Base-by-base conservation (phyloP, 2,329 filamentous ascomycete genomes). In the Claviceps sp. region DNA sequence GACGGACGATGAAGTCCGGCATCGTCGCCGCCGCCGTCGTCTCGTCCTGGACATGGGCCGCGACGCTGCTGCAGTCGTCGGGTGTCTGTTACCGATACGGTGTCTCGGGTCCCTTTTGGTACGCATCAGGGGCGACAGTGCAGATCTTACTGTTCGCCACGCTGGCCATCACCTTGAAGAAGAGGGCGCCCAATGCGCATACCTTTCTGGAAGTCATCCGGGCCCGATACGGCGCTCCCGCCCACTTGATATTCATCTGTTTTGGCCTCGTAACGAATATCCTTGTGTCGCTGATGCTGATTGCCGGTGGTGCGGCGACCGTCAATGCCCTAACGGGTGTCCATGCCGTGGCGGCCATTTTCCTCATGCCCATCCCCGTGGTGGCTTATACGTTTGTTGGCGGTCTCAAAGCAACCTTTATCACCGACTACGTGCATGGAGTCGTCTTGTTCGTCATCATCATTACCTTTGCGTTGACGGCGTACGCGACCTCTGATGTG, bases 31-130 rank as follows among this genome's bases (percentile, higher is more conserved):
- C 87, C 5, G 89, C 89, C 16, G 89, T 95, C n/a, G 88, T 95
- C 3, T 90, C 85, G 16, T 89, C 85, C 5, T 95, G 90, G 89
- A 95, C 89, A 0, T 95, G 89, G 89, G 89, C 88, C 0, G 89
- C 87, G 22, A 93, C 87, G 0, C 73, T 91, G 1, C 74, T 93
- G 2, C 87, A 93, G 62, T 86, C 81, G 1, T 84, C 86, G 1
- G 80, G 82, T n/a, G 85, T 95, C 17, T 87, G 87, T 56, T 95
- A 95, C 66, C 74, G 80, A 56, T 91, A 91, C 62, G 86, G 82
- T 13, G 75, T 86, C 41, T 75, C 77, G 0, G 81, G 80, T 14
- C 70, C 71, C 10, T 76, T 77, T 46, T 80, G 76, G 76, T 84
- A 84, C 61, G 80, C 78, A 1, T 77, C 73, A 1, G 79, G 84